These are phyloP conservation scores for Xylariaceae sp. DNA, from an alignment of 2,329 filamentous ascomycete genomes.

Conservation along the genomic window DNA sequence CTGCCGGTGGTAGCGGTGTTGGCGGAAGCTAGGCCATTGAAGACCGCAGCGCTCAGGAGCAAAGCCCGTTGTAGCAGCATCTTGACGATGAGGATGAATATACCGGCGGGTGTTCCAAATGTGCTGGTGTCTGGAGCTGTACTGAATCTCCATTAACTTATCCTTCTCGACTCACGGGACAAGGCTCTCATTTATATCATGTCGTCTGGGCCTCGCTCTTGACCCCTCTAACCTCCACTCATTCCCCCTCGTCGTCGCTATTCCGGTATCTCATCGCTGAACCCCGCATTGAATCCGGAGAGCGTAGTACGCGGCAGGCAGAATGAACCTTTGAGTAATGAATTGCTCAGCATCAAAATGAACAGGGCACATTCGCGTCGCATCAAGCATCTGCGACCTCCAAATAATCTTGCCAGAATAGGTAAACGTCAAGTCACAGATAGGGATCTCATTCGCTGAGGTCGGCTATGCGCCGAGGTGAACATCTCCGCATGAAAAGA, in stretches of 20 bases:
- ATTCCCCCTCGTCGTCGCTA: background rate
- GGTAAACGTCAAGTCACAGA: background rate
- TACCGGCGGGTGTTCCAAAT: background rate
- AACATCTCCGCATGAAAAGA: background rate
- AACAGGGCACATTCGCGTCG: background rate
- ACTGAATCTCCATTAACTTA: background rate
- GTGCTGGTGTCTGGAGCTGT: background rate
- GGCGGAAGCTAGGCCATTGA: background rate
- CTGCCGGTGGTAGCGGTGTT: background rate
- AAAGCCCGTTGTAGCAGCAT: conserved; percentile 8
- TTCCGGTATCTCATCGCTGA: background rate
- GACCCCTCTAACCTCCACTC: background rate
- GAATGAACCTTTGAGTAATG: too few species aligned
- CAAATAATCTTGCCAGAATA: background rate
- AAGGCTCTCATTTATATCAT: background rate
- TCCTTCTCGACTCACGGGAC: background rate
- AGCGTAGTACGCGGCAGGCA: background rate
- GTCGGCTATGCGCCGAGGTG: background rate
- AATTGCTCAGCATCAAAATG: background rate
- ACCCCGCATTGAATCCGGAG: background rate
- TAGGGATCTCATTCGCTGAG: background rate
- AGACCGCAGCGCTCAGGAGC: conserved; percentile 1
- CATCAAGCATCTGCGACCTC: background rate
- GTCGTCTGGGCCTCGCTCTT: background rate
- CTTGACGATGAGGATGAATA: background rate